Percentiles rank a stretch among this genome's conserved stretches.
phyloP scores from a whole-genome alignment of 2,329 filamentous ascomycete genomes.

The Xylariaceae sp. region DNA sequence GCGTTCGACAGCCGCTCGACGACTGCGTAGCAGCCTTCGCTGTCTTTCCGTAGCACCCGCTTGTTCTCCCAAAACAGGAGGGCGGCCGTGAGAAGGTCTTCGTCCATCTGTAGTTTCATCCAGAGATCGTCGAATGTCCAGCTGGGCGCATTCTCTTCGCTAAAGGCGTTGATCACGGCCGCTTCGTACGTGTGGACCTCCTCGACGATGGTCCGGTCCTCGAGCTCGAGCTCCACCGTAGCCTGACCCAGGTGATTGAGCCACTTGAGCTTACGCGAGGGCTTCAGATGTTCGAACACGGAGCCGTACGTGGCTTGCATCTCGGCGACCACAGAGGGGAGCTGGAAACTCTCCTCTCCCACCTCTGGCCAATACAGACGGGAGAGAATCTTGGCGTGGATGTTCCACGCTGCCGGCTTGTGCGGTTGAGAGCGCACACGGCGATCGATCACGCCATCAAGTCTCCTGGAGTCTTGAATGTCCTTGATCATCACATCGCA shows the following conservation, averaged over 20 bases:
- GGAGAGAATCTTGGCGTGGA: constrained; percentile 84
- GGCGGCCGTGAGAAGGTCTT: constrained; percentile 62
- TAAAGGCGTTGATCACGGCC: constrained; percentile 78
- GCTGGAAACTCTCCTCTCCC: constrained; percentile 60
- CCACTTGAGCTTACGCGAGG: constrained; percentile 83
- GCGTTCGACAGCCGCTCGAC: constrained; percentile 55
- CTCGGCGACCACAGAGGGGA: constrained; percentile 53
- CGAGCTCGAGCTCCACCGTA: constrained; percentile 73
- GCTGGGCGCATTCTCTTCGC: constrained; percentile 28
- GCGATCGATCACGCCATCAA: constrained; percentile 63
- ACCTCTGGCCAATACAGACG: constrained; percentile 89
- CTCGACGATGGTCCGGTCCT: constrained; percentile 68
- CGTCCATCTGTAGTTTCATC: constrained; percentile 62
- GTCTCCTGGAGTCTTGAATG: constrained; percentile 72
- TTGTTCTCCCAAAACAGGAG: constrained; percentile 68
- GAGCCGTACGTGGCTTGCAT: constrained; percentile 66
- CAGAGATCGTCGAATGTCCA: constrained; percentile 48
- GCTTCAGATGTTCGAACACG: constrained; percentile 75
- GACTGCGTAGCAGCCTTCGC: constrained; percentile 57
- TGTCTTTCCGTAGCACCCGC: constrained; percentile 55
- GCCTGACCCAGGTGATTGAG: constrained; percentile 76
- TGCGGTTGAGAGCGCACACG: constrained; percentile 26
- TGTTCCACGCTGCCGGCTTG: constrained; percentile 28
- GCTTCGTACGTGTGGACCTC: constrained; percentile 82
- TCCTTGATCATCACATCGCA: constrained; percentile 98